Evolutionary conservation across 306 rosid species (phyloP).

Genomic region (Lupinus albus): DNA sequence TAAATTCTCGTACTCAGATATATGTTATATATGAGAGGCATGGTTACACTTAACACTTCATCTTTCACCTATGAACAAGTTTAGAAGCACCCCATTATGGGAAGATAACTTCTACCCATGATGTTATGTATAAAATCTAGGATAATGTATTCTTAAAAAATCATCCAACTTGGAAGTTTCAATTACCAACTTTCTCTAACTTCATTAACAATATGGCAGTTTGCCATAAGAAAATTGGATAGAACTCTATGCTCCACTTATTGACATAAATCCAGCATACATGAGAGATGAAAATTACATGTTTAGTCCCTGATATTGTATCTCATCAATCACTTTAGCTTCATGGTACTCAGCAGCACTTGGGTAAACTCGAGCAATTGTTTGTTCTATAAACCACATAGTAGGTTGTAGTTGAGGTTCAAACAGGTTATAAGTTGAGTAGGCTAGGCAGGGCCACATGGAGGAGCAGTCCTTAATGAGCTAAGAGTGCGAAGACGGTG

Average conservation of each 20-base stretch:
- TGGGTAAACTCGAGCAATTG: too few species aligned
- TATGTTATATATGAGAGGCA: background rate
- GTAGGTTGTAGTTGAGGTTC: too few species aligned
- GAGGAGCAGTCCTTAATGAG: too few species aligned
- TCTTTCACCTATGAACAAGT: constrained; percentile 1
- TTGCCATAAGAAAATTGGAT: constrained; percentile 24
- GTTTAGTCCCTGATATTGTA: too few species aligned
- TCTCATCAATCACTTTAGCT: too few species aligned
- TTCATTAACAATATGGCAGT: background rate
- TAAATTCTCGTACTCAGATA: constrained; percentile 32
- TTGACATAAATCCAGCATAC: constrained; percentile 36
- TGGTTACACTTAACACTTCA: constrained; percentile 6
- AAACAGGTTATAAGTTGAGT: too few species aligned
- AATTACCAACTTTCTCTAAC: background rate
- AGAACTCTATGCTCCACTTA: constrained; percentile 11
- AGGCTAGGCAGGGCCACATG: too few species aligned
- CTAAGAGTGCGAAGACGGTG: too few species aligned
- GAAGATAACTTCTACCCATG: constrained; percentile 16
- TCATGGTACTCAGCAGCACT: too few species aligned
- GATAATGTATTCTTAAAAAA: background rate
- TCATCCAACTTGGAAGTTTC: constrained; percentile 24
- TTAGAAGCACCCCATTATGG: constrained; percentile 14
- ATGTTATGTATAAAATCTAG: constrained; percentile 26
- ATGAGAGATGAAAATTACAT: too few species aligned
- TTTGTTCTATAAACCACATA: too few species aligned